Conservation (phyloP, 495 filamentous ascomycete genomes). For the Penicillium macrosclerotiorum region DNA sequence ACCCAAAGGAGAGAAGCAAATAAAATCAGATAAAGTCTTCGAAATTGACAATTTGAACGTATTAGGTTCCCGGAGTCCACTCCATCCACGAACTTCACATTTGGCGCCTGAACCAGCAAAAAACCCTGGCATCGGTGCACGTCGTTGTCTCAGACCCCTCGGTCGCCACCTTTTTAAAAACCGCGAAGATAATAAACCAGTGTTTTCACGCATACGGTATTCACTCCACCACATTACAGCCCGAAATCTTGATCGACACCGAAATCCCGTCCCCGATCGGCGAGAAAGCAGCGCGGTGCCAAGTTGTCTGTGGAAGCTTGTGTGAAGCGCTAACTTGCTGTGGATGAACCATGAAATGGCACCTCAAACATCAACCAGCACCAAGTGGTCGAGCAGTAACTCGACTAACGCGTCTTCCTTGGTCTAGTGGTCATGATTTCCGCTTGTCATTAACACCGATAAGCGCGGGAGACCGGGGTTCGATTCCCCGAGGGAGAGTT, state of each 20-base stretch:
- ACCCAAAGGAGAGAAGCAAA: too few relatives aligned
- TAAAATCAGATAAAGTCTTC: too few relatives aligned
- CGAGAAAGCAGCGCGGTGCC: slow-evolving; percentile 23
- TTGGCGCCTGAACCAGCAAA: slow-evolving; percentile 52
- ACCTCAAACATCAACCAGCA: not conserved
- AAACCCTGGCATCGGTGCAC: slow-evolving; percentile 49
- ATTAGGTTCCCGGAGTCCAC: slow-evolving; percentile 43
- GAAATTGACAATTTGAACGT: too few relatives aligned
- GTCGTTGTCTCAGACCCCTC: slow-evolving; percentile 40
- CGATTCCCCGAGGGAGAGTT: slow-evolving; percentile 52
- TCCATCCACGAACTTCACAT: slow-evolving; percentile 53
- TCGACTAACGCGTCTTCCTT: slow-evolving; percentile 29
- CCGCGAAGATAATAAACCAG: slow-evolving; percentile 42
- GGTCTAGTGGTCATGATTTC: slow-evolving; percentile 57
- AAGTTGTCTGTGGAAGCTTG: slow-evolving; percentile 30
- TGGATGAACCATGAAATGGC: slow-evolving; percentile 12
- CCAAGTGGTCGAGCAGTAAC: slow-evolving; percentile 35
- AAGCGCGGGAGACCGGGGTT: slow-evolving; percentile 54
- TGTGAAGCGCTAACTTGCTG: slow-evolving; percentile 37
- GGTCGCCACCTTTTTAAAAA: slow-evolving; percentile 34
- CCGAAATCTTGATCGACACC: slow-evolving; percentile 28
- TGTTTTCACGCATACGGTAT: slow-evolving; percentile 55
- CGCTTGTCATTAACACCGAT: slow-evolving; percentile 48
- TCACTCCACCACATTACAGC: slow-evolving; percentile 51
- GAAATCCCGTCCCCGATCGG: slow-evolving; percentile 1